A percentile compares a stretch with the other conserved stretches of the same genome.
These are phyloP conservation scores for Acmispon strigosus DNA, from an alignment of 306 rosid genomes.

Conservation along the genomic window DNA sequence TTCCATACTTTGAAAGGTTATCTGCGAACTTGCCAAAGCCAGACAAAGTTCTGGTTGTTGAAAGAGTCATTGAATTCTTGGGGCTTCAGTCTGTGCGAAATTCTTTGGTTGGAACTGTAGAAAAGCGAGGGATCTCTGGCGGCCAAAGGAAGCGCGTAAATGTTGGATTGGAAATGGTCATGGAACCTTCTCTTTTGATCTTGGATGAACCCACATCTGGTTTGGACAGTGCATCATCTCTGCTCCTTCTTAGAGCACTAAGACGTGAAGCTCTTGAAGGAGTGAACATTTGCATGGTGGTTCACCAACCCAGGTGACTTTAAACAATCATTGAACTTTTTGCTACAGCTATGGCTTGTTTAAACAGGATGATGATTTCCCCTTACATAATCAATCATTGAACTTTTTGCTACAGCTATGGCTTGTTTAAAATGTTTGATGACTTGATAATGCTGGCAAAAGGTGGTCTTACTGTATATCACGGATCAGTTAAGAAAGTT, in stretches of 20 bases:
- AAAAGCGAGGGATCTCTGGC: conserved; percentile 81
- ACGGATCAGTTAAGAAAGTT: conserved; percentile 60
- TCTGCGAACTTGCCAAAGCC: conserved; percentile 46
- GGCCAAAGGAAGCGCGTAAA: conserved; percentile 90
- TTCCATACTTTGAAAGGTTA: conserved; percentile 32
- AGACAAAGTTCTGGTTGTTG: conserved; percentile 67
- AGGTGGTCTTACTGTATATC: conserved; percentile 80
- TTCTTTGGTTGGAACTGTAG: conserved; percentile 78
- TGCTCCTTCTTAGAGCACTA: conserved; percentile 72
- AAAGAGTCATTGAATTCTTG: conserved; percentile 70
- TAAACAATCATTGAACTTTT: not conserved
- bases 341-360: conserved; percentile 55
- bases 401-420: conserved; percentile 46
- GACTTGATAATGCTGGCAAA: conserved; percentile 76
- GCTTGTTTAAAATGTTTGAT: conserved; percentile 75
- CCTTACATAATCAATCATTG: not conserved
- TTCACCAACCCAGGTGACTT: conserved; percentile 87
- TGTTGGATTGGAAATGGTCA: conserved; percentile 88
- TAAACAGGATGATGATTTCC: not conserved
- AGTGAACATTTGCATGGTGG: conserved; percentile 80
- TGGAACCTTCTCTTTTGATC: conserved; percentile 80
- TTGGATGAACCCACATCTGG: conserved; percentile 88
- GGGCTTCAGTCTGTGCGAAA: conserved; percentile 71
- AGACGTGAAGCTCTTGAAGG: conserved; percentile 87
- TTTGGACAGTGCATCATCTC: conserved; percentile 83